phyloP scores from a whole-genome alignment of 2,329 filamentous ascomycete species.

The Zymoseptoria crescenta region DNA sequence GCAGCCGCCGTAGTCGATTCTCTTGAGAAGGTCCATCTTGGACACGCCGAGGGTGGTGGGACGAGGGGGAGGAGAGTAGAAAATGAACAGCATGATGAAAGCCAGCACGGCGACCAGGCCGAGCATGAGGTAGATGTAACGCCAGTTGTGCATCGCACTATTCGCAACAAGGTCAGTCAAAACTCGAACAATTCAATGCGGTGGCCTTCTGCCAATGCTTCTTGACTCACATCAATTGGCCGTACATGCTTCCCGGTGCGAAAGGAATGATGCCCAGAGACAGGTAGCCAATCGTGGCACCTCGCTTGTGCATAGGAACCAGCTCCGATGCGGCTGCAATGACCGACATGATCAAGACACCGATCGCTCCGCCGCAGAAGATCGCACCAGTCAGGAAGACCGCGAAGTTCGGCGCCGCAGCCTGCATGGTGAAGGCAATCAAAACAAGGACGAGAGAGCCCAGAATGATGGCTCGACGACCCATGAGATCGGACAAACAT shows the following conservation, averaged over 20 bases:
- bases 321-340: constrained; percentile 61
- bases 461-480: constrained; percentile 9
- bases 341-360: constrained; percentile 9
- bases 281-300: constrained; percentile 51
- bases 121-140: constrained; percentile 47
- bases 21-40: constrained; percentile 33
- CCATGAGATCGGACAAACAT: constrained; percentile 8
- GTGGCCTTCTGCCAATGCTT: not conserved
- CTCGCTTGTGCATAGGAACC: constrained; percentile 55
- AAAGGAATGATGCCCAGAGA: constrained; percentile 56
- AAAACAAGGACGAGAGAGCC: constrained; percentile 7
- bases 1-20: constrained; percentile 46
- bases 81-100: constrained; percentile 42
- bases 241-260: constrained; percentile 52
- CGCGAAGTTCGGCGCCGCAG: constrained; percentile 10
- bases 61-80: constrained; percentile 46
- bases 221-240: constrained; percentile 44
- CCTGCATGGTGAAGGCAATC: constrained; percentile 10
- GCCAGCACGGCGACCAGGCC: constrained; percentile 46
- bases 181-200: not conserved
- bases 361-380: constrained; percentile 4
- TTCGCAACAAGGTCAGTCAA: not conserved
- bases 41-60: constrained; percentile 33
- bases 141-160: constrained; percentile 38
- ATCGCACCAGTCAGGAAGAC: constrained; percentile 7